Evolutionary conservation across 345 rosid species (phyloP).

Genomic region (Euphorbia tirucalli): DNA sequence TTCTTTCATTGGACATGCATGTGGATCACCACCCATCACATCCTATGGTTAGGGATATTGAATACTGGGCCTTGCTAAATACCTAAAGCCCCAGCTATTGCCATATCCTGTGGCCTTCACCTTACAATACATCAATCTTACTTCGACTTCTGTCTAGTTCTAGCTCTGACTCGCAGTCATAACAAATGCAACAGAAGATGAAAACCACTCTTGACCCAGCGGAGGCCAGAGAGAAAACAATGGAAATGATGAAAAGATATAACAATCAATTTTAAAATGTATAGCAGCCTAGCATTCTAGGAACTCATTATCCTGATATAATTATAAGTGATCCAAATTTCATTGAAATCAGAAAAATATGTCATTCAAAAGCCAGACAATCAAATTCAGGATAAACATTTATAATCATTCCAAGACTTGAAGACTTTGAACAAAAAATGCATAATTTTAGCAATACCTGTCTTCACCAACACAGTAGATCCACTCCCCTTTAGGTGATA

Average conservation of each 20-base stretch:
- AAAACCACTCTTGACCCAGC: not conserved
- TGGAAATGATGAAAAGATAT: not conserved
- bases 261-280: not conserved
- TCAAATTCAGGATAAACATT: not conserved
- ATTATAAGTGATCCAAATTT: no score
- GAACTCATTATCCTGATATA: no score
- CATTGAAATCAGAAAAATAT: not conserved
- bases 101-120: not conserved
- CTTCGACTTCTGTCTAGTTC: not conserved
- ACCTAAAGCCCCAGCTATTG: not conserved
- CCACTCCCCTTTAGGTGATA: constrained; percentile 98
- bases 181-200: constrained; percentile 1
- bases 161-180: not conserved
- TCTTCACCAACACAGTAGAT: constrained; percentile 95
- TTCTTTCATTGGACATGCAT: not conserved
- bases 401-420: not conserved
- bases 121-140: not conserved
- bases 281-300: not conserved
- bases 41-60: not conserved
- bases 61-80: not conserved
- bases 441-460: constrained; percentile 38
- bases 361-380: not conserved
- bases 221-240: no score
- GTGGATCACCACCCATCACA: not conserved
- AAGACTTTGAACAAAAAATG: not conserved